These are phyloP conservation scores for Bisporella sp. DNA, from an alignment of 2,329 filamentous ascomycete species.

Conservation along the genomic window DNA sequence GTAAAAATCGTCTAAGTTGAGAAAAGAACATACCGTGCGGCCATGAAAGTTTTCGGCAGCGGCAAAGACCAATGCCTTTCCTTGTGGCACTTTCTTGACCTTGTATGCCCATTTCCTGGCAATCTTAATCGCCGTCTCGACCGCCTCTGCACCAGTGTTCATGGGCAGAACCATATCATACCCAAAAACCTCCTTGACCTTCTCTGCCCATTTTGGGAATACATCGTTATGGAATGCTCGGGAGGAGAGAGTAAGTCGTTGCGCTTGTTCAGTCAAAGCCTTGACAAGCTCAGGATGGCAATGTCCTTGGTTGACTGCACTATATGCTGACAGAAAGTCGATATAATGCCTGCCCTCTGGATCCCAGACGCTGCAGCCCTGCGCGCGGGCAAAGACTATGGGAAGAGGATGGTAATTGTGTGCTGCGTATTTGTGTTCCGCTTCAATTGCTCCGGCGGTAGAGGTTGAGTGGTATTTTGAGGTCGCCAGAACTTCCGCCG, in stretches of 20 bases:
- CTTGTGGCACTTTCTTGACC: conserved; percentile 79
- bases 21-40: conserved; percentile 61
- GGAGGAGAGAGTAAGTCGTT: conserved; percentile 83
- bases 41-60: conserved; percentile 94
- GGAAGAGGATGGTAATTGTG: conserved; percentile 99
- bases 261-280: conserved; percentile 81
- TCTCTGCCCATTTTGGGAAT: conserved; percentile 91
- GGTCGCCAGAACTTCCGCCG: conserved; percentile 17
- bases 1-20: neutral
- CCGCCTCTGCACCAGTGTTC: conserved; percentile 95
- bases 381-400: conserved; percentile 81
- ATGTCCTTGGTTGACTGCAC: conserved; percentile 95
- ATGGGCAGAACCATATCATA: conserved; percentile 98
- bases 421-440: conserved; percentile 79
- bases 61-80: conserved; percentile 77
- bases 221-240: conserved; percentile 98
- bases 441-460: conserved; percentile 69
- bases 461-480: conserved; percentile 66
- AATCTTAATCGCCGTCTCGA: conserved; percentile 94
- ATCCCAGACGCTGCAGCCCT: conserved; percentile 90
- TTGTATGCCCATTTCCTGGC: conserved; percentile 98
- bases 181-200: conserved; percentile 80
- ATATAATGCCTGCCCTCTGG: conserved; percentile 93
- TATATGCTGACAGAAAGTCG: conserved; percentile 97
- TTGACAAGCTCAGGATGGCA: conserved; percentile 95